Evolutionary conservation across 2,329 filamentous ascomycete species (phyloP), one percentile per base, ranked within the genome.

Genomic region (Blumeria hordei): DNA sequence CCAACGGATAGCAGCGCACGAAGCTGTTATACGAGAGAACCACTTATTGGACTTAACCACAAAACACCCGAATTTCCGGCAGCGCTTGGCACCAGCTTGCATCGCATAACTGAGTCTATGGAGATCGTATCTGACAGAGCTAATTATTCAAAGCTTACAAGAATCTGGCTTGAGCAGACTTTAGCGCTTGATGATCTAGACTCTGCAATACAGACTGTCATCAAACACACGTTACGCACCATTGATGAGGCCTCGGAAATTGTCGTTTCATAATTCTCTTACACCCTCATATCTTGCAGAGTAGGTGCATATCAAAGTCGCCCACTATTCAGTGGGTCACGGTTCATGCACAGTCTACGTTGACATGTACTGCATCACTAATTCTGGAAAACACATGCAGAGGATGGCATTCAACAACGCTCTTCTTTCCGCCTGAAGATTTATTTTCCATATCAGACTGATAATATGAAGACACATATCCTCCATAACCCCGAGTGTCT

Each of bases 41-140:
- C 85, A 4, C 71, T 93, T 2, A 70, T 85, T 53, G 81, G 80
- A 18, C 67, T 88, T 14, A 73, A 75, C 32, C 66, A 75, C 5
- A 70, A 72, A 36, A 83, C 83, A 2, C 72, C 81, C 7, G 77
- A 80, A 3, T 94, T 94, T 67, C 84, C 88, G 6, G 71, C 73
- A 44, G 82, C 80, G 51, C 69, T 95, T 58, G 76, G 79, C 53
- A 72, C 76, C 57, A 75, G 80, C 7, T 70, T 95, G 54, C 70
- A 73, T 1, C 71, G 74, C 49, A 67, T 95, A 58, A 80, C 75
- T 62, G 70, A 71, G 55, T 68, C 71, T 21, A 66, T 71, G 39
- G 62, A 69, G 59, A 67, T 69, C 34, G 67, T 63, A 11, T 69
- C 69, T 18, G 70, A 78, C 60, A 72, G 67, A 62, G 59, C 62